phyloP scores from a whole-genome alignment of 78 protist genomes.

The Andalucia godoyi region DNA sequence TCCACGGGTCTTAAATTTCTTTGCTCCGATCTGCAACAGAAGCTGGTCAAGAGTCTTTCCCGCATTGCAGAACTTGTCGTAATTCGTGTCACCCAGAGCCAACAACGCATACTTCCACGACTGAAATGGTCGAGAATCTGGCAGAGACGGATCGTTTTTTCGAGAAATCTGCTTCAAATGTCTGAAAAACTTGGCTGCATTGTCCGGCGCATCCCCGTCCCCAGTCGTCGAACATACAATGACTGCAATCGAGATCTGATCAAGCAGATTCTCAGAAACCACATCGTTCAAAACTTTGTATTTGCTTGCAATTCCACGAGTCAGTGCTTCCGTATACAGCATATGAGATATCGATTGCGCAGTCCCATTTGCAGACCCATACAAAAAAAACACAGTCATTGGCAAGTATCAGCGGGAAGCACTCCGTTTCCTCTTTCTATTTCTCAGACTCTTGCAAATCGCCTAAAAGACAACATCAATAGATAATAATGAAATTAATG shows the following conservation, averaged over 20 bases:
- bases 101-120: background rate
- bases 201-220: constrained; percentile 60
- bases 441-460: too few relatives aligned
- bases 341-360: background rate
- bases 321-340: background rate
- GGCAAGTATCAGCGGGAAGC: too few relatives aligned
- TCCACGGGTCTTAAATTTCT: constrained; percentile 1
- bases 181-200: constrained; percentile 14
- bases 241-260: constrained; percentile 1
- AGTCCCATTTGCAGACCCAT: constrained; percentile 1
- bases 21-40: constrained; percentile 25
- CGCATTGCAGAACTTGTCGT: constrained; percentile 31
- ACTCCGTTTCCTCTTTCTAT: too few relatives aligned
- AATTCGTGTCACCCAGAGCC: constrained; percentile 55
- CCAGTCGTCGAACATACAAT: constrained; percentile 40
- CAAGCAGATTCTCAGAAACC: background rate
- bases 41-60: constrained; percentile 20
- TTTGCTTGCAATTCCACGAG: background rate
- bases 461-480: too few relatives aligned
- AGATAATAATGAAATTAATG: too few relatives aligned
- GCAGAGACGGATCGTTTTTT: background rate
- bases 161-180: background rate
- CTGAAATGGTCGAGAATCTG: background rate
- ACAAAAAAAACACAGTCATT: background rate
- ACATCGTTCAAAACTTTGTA: background rate